Base-by-base conservation (phyloP, 805 yeast species). In the Aciculoconidium aculeatum region DNA sequence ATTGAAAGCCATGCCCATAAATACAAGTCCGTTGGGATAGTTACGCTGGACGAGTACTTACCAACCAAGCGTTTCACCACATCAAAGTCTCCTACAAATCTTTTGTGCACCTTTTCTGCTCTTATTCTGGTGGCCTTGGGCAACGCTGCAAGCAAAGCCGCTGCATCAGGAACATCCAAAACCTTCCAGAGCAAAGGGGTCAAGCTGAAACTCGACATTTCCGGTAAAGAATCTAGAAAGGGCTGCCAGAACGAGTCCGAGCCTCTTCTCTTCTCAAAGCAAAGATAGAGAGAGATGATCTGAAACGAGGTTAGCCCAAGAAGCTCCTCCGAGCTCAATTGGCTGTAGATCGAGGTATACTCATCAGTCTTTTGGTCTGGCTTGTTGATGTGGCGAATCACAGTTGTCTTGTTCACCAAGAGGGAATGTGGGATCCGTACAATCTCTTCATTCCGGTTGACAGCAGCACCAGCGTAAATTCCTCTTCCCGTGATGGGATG, bases 1-100 rank as follows among this genome's bases (percentile, higher is more conserved):
- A 88, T 83, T 45, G 90, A 78, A 44, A 83, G 66, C 94, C 95
- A 90, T 0, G 82, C 74, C 73, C 85, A 76, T 7, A 78, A 44
- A 41, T 18, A 33, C 11, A 11, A 12, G 7, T 16, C 19, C 18
- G 10, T 26, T 2, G 23, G 18, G 10, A 22, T 26, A n/a, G 30
- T 30, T 3, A 18, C 11, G 31, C 31, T 16, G 4, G 55, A 21
- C 2, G 53, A 15, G 21, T 8, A 18, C 21, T 18, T 8, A n/a
- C n/a, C n/a, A 6, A 53, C 15, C 6, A 65, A 35, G 0, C 49
- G 39, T 0, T 18, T 15, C 1, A 75, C 69, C 0, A 44, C 44
- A 0, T 46, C 30, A 45, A 58, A 69, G 44, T 83, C 92, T 2
- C 32, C 37, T 3, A 40, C 36, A 31, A 78, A 72, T 21, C 72